Percentiles rank a stretch among this genome's conserved stretches.
phyloP scores from a whole-genome alignment of 768 basidiomycete species.

The Macrolepiota dolichaula region DNA sequence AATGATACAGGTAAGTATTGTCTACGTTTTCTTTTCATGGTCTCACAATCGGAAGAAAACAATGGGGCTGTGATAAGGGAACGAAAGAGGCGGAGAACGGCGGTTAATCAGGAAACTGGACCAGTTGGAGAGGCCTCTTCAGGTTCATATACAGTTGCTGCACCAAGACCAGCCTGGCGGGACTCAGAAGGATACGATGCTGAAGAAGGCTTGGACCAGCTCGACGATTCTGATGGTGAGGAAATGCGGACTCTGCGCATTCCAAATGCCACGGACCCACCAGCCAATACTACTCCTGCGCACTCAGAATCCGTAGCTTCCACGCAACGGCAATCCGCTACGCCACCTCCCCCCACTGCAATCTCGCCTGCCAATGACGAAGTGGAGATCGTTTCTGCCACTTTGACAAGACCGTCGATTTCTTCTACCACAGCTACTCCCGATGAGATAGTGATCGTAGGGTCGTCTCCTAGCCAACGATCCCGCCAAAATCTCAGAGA shows the following conservation, averaged over 20 bases:
- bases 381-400: not conserved
- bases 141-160: not conserved
- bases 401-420: not conserved
- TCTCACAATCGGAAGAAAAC: not conserved
- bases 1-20: not conserved
- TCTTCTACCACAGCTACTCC: not conserved
- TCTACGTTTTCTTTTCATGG: not conserved
- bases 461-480: not conserved
- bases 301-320: not conserved
- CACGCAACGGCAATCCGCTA: not conserved
- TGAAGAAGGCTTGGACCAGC: slow-evolving; percentile 5
- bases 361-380: not conserved
- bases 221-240: not conserved
- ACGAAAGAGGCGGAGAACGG: slow-evolving; percentile 16
- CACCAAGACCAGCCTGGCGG: not conserved
- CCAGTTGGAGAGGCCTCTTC: not conserved
- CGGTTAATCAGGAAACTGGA: not conserved
- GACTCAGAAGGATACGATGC: slow-evolving; percentile 2
- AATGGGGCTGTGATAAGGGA: slow-evolving; percentile 11
- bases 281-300: not conserved
- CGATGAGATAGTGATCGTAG: not conserved
- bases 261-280: not conserved
- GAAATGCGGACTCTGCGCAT: not conserved
- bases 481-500: not conserved
- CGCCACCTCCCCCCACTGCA: not conserved